Conservation (phyloP, 805 yeast species). For the Candida ovalis region DNA sequence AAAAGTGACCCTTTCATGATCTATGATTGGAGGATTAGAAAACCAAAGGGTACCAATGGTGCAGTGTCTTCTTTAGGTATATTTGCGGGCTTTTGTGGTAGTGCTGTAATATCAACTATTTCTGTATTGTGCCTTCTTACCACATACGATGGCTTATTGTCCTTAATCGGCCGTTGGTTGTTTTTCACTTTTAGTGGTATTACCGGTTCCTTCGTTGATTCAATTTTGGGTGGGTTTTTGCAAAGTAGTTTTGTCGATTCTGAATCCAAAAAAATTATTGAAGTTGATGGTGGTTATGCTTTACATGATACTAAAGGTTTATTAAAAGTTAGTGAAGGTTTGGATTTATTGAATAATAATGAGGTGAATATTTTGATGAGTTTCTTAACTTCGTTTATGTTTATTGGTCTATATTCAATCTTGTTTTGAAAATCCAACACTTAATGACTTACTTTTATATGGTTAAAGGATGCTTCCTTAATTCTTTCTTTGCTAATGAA, state of each 20-base stretch:
- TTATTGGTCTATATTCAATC: background rate
- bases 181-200: slow-evolving; percentile 10
- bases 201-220: slow-evolving; percentile 12
- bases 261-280: slow-evolving; percentile 5
- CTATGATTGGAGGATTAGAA: slow-evolving; percentile 8
- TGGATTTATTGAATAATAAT: slow-evolving; percentile 6
- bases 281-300: slow-evolving; percentile 9
- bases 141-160: background rate
- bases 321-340: background rate
- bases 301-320: background rate
- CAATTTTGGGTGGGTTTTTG: slow-evolving; percentile 9
- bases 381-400: background rate
- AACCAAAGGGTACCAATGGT: slow-evolving; percentile 15
- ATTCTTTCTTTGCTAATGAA: background rate
- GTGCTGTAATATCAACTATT: background rate
- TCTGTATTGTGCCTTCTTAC: background rate
- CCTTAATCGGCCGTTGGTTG: background rate
- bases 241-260: slow-evolving; percentile 6
- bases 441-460: no score
- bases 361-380: slow-evolving; percentile 8
- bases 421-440: background rate
- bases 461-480: background rate
- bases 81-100: slow-evolving; percentile 1
- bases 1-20: slow-evolving; percentile 2
- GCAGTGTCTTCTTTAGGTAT: slow-evolving; percentile 11